Evolutionary conservation across 2,329 filamentous ascomycete species (phyloP).

Genomic region (Aspergillus tanneri): DNA sequence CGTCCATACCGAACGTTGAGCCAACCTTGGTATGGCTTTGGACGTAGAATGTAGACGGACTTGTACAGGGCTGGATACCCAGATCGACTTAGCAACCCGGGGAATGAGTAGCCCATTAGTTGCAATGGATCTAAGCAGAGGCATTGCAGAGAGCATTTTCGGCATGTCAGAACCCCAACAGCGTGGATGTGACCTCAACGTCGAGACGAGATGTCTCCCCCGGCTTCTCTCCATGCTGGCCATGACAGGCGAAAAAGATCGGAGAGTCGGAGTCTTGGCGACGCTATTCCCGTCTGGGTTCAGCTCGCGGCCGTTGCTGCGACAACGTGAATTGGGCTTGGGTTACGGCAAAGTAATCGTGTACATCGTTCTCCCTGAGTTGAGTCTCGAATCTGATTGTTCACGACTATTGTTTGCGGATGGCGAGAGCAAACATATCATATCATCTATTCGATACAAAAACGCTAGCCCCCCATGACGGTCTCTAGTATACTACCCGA

Average conservation of each 20-base stretch:
- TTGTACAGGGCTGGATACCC: conserved; percentile 9
- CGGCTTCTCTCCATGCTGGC: no score
- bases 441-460: conserved; percentile 2
- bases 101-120: not conserved
- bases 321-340: conserved; percentile 26
- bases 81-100: conserved; percentile 1
- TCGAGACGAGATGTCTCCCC: not conserved
- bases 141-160: not conserved
- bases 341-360: conserved; percentile 11
- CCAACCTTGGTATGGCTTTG: conserved; percentile 49
- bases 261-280: conserved; percentile 9
- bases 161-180: no score
- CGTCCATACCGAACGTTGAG: conserved; percentile 65
- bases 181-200: not conserved
- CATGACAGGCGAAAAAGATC: conserved; percentile 6
- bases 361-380: not conserved
- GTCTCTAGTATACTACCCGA: conserved; percentile 33
- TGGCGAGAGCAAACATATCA: conserved; percentile 15
- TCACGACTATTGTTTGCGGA: not conserved
- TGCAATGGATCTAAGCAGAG: not conserved
- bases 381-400: not conserved
- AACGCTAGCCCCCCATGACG: conserved; percentile 25
- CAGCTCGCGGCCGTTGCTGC: conserved; percentile 28
- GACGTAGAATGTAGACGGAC: conserved; percentile 22
- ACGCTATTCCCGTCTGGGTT: conserved; percentile 14